Percentiles rank a stretch among this genome's conserved stretches.
phyloP scores from a whole-genome alignment of 768 basidiomycete genomes.

The Suillus lakei region DNA sequence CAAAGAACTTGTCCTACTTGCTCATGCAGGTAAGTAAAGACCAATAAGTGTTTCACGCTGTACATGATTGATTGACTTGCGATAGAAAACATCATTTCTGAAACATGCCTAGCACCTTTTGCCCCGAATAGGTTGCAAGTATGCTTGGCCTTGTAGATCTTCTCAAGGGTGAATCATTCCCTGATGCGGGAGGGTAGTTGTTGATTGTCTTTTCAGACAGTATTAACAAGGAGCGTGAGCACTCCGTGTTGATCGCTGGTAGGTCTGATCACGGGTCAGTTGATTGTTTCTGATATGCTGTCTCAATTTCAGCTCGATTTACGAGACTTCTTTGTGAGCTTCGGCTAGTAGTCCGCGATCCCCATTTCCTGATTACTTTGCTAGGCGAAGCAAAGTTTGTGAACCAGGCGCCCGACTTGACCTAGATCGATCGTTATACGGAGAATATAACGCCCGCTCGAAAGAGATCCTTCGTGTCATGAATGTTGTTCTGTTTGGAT shows the following conservation, averaged over 20 bases:
- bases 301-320: no score
- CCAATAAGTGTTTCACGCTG: not conserved
- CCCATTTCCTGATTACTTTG: no score
- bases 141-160: slow-evolving; percentile 35
- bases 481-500: no score
- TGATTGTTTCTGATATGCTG: not conserved
- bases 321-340: no score
- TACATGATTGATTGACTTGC: not conserved
- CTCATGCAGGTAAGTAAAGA: slow-evolving; percentile 8
- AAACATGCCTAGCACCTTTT: slow-evolving; percentile 43
- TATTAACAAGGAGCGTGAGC: no score
- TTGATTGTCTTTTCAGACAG: not conserved
- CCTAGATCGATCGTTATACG: no score
- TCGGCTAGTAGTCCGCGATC: no score
- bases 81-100: slow-evolving; percentile 44
- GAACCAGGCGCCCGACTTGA: no score
- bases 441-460: no score
- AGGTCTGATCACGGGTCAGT: not conserved
- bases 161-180: slow-evolving; percentile 36
- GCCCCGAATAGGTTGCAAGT: slow-evolving; percentile 36
- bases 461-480: no score
- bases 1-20: slow-evolving; percentile 4
- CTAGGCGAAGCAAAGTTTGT: no score
- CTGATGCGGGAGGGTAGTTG: not conserved
- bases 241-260: no score